phyloP scores from a whole-genome alignment of 768 basidiomycete species.

The Cystofilobasidium capitatum region DNA sequence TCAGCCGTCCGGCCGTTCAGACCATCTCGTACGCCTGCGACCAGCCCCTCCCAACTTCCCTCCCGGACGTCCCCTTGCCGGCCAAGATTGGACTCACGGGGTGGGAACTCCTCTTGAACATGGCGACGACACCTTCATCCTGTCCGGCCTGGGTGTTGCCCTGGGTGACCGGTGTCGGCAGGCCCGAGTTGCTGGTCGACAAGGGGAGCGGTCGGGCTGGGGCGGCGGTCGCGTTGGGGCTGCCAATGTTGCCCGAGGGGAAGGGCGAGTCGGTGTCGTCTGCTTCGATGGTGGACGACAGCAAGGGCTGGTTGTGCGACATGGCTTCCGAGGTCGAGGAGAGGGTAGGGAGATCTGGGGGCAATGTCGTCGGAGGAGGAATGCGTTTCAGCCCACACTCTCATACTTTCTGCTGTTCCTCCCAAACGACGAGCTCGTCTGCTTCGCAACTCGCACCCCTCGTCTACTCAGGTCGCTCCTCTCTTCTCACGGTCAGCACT shows the following conservation, averaged over 20 bases:
- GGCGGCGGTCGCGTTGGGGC: neutral
- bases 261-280: slow-evolving; percentile 16
- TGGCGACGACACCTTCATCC: slow-evolving; percentile 23
- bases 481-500: too few species aligned
- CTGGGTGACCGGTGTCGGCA: slow-evolving; percentile 24
- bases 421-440: too few species aligned
- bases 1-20: too few species aligned
- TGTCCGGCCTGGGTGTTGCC: neutral
- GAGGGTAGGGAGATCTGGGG: neutral
- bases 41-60: neutral
- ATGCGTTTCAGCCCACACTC: too few species aligned
- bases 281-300: slow-evolving; percentile 21
- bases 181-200: slow-evolving; percentile 1
- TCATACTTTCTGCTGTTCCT: too few species aligned
- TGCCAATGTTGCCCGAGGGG: slow-evolving; percentile 25
- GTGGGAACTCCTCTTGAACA: slow-evolving; percentile 27
- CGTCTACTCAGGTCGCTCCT: too few species aligned
- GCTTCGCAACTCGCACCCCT: too few species aligned
- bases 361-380: neutral
- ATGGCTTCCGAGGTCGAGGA: neutral
- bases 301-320: slow-evolving; percentile 18
- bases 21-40: too few species aligned
- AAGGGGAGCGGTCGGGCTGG: neutral
- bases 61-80: too few species aligned
- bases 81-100: slow-evolving; percentile 23